Percentiles rank a stretch among this genome's conserved stretches.
These are phyloP conservation scores for Lepiota venenata DNA, from an alignment of 768 basidiomycete species.

Conservation along the genomic window DNA sequence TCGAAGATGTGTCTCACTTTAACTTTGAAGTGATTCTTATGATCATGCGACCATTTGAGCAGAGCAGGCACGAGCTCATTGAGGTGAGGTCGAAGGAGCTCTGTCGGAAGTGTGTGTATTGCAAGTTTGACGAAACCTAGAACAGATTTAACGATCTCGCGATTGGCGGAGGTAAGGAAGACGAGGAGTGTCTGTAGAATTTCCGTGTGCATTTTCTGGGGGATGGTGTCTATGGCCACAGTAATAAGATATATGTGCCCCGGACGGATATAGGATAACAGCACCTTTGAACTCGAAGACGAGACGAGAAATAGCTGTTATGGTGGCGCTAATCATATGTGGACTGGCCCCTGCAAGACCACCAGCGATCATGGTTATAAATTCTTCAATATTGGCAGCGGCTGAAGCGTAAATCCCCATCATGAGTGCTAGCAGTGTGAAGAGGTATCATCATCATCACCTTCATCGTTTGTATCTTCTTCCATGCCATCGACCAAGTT, in stretches of 20 bases:
- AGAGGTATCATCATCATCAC: slow-evolving; percentile 26
- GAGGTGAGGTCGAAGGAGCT: slow-evolving; percentile 76
- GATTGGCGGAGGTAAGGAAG: slow-evolving; percentile 90
- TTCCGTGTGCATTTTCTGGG: slow-evolving; percentile 72
- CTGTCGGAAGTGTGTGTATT: slow-evolving; percentile 76
- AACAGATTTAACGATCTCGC: slow-evolving; percentile 96
- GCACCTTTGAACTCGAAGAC: slow-evolving; percentile 95
- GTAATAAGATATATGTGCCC: neutral
- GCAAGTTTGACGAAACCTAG: slow-evolving; percentile 94
- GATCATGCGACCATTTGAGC: slow-evolving; percentile 92
- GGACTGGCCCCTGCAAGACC: slow-evolving; percentile 91
- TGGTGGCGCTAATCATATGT: slow-evolving; percentile 97
- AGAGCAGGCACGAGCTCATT: slow-evolving; percentile 78
- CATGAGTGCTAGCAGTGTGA: neutral
- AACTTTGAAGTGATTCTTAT: slow-evolving; percentile 97
- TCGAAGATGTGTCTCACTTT: slow-evolving; percentile 98
- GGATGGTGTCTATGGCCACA: slow-evolving; percentile 54
- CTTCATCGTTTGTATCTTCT: slow-evolving; percentile 54
- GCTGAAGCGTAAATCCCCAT: slow-evolving; percentile 28
- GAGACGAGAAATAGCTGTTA: slow-evolving; percentile 90
- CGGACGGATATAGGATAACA: slow-evolving; percentile 13
- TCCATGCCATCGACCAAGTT: slow-evolving; percentile 82
- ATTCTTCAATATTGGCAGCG: slow-evolving; percentile 81
- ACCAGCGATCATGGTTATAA: slow-evolving; percentile 94
- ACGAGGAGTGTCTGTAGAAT: slow-evolving; percentile 84